Conservation (phyloP, 2,329 filamentous ascomycete species). For the Xylariaceae sp. region DNA sequence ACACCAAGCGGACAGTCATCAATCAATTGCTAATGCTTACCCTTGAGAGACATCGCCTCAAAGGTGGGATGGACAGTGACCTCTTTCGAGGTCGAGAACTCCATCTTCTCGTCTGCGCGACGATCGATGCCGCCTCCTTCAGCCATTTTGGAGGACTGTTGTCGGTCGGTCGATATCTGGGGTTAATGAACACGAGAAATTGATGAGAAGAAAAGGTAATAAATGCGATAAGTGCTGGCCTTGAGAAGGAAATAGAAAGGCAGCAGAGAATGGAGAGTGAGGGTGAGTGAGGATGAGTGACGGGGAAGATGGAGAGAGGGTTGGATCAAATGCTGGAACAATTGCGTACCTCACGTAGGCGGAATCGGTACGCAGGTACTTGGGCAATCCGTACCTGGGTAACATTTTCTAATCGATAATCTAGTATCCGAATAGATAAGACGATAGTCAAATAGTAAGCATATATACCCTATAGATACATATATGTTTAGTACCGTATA, state of each 20-base stretch:
- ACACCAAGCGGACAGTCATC: neutral
- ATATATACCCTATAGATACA: neutral
- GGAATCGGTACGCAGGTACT: too few relatives aligned
- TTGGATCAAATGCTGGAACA: too few relatives aligned
- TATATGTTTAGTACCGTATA: neutral
- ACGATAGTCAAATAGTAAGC: fast-evolving
- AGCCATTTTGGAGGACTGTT: conserved; percentile 61
- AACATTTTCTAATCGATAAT: neutral
- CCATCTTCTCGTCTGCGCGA: conserved; percentile 92
- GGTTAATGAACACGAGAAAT: too few relatives aligned
- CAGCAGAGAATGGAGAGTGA: too few relatives aligned
- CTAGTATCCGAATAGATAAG: neutral
- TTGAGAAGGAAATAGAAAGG: too few relatives aligned
- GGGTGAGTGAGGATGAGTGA: neutral
- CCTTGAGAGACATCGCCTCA: conserved; percentile 93
- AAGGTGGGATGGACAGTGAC: conserved; percentile 92
- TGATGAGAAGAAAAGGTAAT: neutral
- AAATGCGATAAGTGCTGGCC: neutral
- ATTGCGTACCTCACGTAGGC: too few relatives aligned
- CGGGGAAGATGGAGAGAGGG: neutral
- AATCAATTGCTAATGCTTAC: conserved; percentile 34
- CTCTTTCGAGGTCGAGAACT: conserved; percentile 97
- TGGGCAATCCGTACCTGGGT: too few relatives aligned
- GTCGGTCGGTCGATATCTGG: neutral
- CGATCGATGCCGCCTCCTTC: conserved; percentile 76